Percentiles rank a stretch among this genome's conserved stretches.
These are phyloP conservation scores for Papiliotrema fonsecae DNA, from an alignment of 1,284 basidiomycete species.

Conservation along the genomic window DNA sequence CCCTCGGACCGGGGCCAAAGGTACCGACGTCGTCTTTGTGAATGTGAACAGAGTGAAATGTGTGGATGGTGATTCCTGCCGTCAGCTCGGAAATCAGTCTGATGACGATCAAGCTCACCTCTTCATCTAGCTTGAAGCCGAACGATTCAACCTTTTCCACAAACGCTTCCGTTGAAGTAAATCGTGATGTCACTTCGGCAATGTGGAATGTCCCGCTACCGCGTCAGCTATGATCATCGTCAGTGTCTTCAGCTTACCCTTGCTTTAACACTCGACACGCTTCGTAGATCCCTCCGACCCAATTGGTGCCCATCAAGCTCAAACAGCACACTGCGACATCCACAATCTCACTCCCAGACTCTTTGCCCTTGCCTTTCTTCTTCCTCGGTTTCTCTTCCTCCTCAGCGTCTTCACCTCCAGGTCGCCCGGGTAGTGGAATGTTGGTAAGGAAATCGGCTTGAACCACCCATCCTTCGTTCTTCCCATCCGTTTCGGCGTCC, in stretches of 20 bases:
- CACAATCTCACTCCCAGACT: constrained; percentile 55
- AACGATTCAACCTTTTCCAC: constrained; percentile 63
- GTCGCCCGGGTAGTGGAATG: constrained; percentile 76
- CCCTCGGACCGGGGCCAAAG: constrained; percentile 39
- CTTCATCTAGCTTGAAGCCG: constrained; percentile 72
- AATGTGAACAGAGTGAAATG: constrained; percentile 88
- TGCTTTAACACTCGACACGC: constrained; percentile 77
- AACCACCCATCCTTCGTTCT: constrained; percentile 69
- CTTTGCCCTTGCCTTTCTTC: constrained; percentile 30
- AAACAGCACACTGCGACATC: constrained; percentile 91
- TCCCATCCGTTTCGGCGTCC: constrained; percentile 32
- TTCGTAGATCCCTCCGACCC: constrained; percentile 84
- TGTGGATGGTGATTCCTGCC: constrained; percentile 60
- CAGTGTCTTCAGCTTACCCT: constrained; percentile 56
- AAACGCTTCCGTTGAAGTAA: constrained; percentile 72
- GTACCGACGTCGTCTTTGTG: constrained; percentile 58
- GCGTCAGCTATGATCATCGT: neutral
- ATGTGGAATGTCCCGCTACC: constrained; percentile 81
- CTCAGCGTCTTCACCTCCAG: constrained; percentile 31
- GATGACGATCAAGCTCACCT: constrained; percentile 53
- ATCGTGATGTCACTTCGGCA: constrained; percentile 91
- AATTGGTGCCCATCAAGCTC: constrained; percentile 96
- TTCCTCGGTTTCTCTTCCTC: constrained; percentile 48
- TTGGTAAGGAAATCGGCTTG: constrained; percentile 72
- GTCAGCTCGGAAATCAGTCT: constrained; percentile 8